Percentiles rank a stretch among this genome's conserved stretches.
Conservation (phyloP, 2,329 filamentous ascomycete genomes). For the Paecilomyces sp. region DNA sequence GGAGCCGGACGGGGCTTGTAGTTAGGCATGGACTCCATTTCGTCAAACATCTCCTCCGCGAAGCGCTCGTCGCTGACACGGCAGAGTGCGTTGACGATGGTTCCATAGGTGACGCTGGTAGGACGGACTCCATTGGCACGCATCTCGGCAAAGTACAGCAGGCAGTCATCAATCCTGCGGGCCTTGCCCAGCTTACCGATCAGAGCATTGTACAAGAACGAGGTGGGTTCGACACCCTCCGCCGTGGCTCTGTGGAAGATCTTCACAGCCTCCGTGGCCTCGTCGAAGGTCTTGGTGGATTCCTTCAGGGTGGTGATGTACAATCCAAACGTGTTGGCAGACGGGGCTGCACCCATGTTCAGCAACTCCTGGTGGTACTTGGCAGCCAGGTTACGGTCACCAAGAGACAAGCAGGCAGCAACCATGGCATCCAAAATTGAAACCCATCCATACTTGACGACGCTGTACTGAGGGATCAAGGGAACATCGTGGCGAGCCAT, state of each 20-base stretch:
- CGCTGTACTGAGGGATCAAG: conserved; percentile 71
- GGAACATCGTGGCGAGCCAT: conserved; percentile 90
- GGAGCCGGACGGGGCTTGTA: conserved; percentile 96
- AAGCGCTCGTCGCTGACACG: conserved; percentile 97
- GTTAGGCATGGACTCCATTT: conserved; percentile 98
- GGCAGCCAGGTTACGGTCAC: conserved; percentile 72
- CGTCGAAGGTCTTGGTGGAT: conserved; percentile 94
- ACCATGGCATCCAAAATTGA: conserved; percentile 96
- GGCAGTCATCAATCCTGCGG: conserved; percentile 92
- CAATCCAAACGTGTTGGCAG: conserved; percentile 93
- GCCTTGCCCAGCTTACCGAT: conserved; percentile 98
- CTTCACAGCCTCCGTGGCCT: conserved; percentile 92
- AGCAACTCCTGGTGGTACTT: conserved; percentile 88
- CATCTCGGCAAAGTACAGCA: conserved; percentile 99
- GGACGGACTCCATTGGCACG: conserved; percentile 84
- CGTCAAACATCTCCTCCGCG: conserved; percentile 94
- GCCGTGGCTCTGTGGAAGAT: conserved; percentile 92
- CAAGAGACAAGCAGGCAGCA: conserved; percentile 76
- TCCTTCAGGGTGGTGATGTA: conserved; percentile 99
- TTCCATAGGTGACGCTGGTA: conserved; percentile 95
- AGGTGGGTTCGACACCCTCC: conserved; percentile 91
- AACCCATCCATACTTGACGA: conserved; percentile 92
- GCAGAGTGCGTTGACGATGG: conserved; percentile 94
- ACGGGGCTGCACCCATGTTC: conserved; percentile 82
- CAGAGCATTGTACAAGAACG: conserved; percentile 95